Conservation (phyloP, 176 grass and related monocot genomes). For the Musa acuminata region DNA sequence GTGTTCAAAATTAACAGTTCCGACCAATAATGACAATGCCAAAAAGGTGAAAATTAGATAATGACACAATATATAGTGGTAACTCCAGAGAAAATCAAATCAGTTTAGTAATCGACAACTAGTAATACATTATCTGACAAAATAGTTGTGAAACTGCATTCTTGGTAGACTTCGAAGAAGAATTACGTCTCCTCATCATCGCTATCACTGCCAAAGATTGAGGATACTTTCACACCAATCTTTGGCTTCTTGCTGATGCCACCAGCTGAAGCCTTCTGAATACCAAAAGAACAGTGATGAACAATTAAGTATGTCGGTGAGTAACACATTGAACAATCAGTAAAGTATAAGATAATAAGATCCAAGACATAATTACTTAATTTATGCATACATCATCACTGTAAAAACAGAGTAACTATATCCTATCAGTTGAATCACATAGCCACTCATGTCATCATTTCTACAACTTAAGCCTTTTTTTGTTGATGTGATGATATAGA, state of each 20-base stretch:
- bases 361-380: background rate
- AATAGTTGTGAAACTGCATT: no score
- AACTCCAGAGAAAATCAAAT: no score
- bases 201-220: constrained; percentile 64
- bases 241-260: constrained; percentile 63
- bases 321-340: background rate
- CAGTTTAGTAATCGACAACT: no score
- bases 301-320: background rate
- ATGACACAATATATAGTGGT: no score
- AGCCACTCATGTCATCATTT: background rate
- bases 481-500: no score
- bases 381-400: background rate
- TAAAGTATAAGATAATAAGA: background rate
- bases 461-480: no score
- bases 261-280: constrained; percentile 35
- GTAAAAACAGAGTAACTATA: background rate
- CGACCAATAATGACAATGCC: no score
- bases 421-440: background rate
- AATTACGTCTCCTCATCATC: constrained; percentile 46
- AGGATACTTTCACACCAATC: constrained; percentile 47
- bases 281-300: constrained; percentile 13
- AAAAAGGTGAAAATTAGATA: no score
- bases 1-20: no score
- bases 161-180: background rate
- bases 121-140: no score